Evolutionary conservation across 768 basidiomycete species (phyloP), one percentile per base, ranked within the genome.

Genomic region (Russula sp.): DNA sequence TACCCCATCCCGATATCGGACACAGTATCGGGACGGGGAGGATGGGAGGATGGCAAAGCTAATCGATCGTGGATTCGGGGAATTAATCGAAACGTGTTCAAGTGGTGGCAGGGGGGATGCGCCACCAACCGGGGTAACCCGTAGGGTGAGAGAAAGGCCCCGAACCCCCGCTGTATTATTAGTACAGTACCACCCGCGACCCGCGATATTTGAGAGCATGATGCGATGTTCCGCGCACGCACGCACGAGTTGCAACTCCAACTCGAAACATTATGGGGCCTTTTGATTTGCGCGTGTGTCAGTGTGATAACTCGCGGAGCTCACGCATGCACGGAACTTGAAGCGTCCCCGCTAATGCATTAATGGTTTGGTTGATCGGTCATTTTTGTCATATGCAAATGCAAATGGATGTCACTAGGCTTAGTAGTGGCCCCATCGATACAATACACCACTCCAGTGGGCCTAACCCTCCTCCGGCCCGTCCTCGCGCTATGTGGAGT

Each of bases 11-110:
- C 57, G 58, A 49, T 59, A 60, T 55, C 58, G 44, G 57, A 54
- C 16, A 55, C 16, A 5, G 13, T 34, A 34, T 16, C 38, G 38
- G 38, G 14, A 30, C 28, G 28, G 28, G 28, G 28, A n/a, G n/a
- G 38, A 38, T 5, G 38, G 32, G 44, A 32, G 40, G 26, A 20
- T n/a, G 28, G 13, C 11, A 16, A n/a, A n/a, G 11, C 18, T 40
- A 53, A 59, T 54, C 52, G 32, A 48, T 60, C 46, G 42, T 40
- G 38, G 30, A 34, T 36, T 40, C 5, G 5, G 30, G 32, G 4
- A 30, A 28, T 49, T 22, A 36, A 53, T 48, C 20, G 38, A 54
- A 65, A 61, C 59, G 64, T 65, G 64, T 24, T 65, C 59, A 54
- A 65, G 49, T 61, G 64, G 64, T 61, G 59, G 54, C 44, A 40